phyloP scores from a whole-genome alignment of 306 rosid species.

The Prunus salicina region DNA sequence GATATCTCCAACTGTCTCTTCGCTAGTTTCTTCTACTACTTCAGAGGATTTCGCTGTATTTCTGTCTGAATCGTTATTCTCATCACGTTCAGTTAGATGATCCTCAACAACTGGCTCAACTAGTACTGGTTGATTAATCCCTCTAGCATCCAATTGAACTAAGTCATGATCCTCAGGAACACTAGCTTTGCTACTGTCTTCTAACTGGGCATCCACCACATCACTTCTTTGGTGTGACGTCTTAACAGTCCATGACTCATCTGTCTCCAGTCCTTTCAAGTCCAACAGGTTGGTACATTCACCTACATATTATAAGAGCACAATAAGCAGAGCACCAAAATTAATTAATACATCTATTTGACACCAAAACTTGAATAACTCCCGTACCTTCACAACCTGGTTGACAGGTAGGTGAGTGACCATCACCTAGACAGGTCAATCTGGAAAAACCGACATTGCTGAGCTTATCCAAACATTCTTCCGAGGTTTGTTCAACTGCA shows the following conservation, averaged over 20 bases:
- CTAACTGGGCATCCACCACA: slow-evolving; percentile 4
- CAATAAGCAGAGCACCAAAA: not conserved
- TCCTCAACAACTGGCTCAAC: not conserved
- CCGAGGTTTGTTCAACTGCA: not conserved
- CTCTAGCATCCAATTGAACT: not conserved
- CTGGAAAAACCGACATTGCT: not conserved
- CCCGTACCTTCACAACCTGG: slow-evolving; percentile 10
- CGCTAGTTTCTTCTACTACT: not conserved
- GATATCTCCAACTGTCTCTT: not conserved
- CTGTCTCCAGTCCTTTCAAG: slow-evolving; percentile 1
- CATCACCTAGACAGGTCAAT: not conserved
- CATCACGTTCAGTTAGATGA: not conserved
- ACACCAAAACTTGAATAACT: not conserved
- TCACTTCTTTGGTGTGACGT: not conserved
- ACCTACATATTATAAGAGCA: slow-evolving; percentile 1
- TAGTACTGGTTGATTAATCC: not conserved
- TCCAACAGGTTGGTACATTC: slow-evolving; percentile 1
- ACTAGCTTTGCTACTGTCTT: not conserved
- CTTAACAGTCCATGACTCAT: not conserved
- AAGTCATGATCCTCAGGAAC: slow-evolving; percentile 9
- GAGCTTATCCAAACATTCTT: not conserved
- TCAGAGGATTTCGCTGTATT: not conserved
- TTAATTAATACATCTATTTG: not conserved
- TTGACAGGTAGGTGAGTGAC: not conserved
- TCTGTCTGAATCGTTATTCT: not conserved